Evolutionary conservation across 176 grass and related monocot species (phyloP).

Genomic region (Eleusine indica): DNA sequence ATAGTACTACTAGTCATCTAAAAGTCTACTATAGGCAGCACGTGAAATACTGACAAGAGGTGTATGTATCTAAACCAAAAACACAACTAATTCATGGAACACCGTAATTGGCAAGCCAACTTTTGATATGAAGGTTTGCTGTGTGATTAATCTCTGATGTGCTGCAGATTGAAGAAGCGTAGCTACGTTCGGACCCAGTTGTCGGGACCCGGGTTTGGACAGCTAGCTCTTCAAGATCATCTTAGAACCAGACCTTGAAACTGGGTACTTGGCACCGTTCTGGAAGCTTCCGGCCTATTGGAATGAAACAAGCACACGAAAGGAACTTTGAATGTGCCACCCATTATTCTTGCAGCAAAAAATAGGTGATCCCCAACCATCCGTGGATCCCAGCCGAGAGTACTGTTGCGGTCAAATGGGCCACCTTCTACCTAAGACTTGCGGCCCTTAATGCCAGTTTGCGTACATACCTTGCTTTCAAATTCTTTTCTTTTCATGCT

Average conservation of each 20-base stretch:
- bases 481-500: too few relatives aligned
- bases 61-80: too few relatives aligned
- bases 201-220: background rate
- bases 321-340: background rate
- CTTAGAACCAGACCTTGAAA: background rate
- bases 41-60: too few relatives aligned
- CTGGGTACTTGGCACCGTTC: background rate
- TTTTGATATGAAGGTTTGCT: too few relatives aligned
- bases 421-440: background rate
- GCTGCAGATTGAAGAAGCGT: too few relatives aligned
- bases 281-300: background rate
- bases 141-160: too few relatives aligned
- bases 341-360: background rate
- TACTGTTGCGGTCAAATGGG: background rate
- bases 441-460: background rate
- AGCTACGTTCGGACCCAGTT: background rate
- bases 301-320: background rate
- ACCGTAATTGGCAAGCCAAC: too few relatives aligned
- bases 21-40: too few relatives aligned
- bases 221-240: background rate
- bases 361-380: background rate
- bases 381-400: background rate
- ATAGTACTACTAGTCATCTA: too few relatives aligned
- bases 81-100: too few relatives aligned
- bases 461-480: background rate